Percentiles rank a stretch among this genome's conserved stretches.
Evolutionary conservation across 495 filamentous ascomycete species (phyloP).

Genomic region (Podospora appendiculata): DNA sequence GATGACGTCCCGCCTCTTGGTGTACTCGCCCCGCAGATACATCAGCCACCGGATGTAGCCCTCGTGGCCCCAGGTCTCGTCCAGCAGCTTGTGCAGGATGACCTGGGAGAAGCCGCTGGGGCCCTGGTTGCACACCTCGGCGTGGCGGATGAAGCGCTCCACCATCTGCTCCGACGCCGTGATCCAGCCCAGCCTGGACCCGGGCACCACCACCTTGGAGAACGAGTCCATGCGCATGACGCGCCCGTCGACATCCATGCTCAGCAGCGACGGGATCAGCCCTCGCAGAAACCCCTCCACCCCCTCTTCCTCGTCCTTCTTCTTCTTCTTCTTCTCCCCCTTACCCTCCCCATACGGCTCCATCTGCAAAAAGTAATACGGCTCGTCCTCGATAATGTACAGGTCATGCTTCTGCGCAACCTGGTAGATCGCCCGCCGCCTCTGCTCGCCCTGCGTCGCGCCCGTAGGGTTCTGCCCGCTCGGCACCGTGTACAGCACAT

Average conservation of each 20-base stretch:
- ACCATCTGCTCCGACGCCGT: conserved; percentile 77
- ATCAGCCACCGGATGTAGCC: conserved; percentile 91
- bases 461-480: conserved; percentile 92
- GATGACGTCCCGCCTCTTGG: conserved; percentile 64
- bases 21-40: conserved; percentile 75
- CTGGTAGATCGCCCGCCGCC: conserved; percentile 64
- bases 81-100: conserved; percentile 78
- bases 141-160: conserved; percentile 67
- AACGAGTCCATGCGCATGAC: conserved; percentile 72
- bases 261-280: conserved; percentile 55
- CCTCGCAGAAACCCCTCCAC: conserved; percentile 39
- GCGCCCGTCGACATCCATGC: conserved; percentile 57
- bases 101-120: conserved; percentile 78
- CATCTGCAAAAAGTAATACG: conserved; percentile 98
- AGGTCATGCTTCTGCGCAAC: conserved; percentile 77
- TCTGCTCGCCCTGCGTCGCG: conserved; percentile 60
- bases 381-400: conserved; percentile 89
- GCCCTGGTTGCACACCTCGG: conserved; percentile 74
- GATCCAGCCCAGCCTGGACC: conserved; percentile 69
- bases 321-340: background rate
- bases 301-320: background rate
- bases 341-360: conserved; percentile 51
- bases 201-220: conserved; percentile 75
- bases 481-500: conserved; percentile 73
- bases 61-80: conserved; percentile 90